These are phyloP conservation scores for Porogramme epimiltina DNA, from an alignment of 1,284 basidiomycete genomes.

Conservation along the genomic window DNA sequence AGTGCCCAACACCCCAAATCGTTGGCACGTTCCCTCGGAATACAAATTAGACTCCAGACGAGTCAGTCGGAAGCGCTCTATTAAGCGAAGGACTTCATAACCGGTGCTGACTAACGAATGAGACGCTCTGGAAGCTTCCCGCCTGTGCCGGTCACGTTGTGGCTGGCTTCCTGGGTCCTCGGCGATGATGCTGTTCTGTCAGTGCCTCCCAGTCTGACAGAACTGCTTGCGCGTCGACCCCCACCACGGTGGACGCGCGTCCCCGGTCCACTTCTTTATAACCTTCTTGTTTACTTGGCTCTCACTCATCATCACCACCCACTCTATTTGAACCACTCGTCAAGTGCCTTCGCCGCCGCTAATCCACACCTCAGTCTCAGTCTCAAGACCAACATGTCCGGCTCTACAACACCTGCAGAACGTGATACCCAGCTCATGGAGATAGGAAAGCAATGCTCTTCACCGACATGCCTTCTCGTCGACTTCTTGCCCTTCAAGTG, in stretches of 20 bases:
- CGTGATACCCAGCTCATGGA: slow-evolving; percentile 57
- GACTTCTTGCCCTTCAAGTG: slow-evolving; percentile 86
- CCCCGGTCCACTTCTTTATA: slow-evolving; percentile 10
- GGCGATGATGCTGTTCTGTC: no score
- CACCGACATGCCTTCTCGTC: slow-evolving; percentile 61
- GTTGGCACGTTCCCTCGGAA: no score
- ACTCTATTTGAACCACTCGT: not conserved
- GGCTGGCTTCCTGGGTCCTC: no score
- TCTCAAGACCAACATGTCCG: slow-evolving; percentile 29
- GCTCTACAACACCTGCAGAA: slow-evolving; percentile 31
- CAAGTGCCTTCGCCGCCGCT: not conserved
- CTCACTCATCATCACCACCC: not conserved
- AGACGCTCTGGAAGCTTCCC: slow-evolving; percentile 3
- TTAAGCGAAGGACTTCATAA: no score
- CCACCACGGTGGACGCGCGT: slow-evolving; percentile 26
- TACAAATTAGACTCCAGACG: no score
- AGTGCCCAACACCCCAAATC: no score
- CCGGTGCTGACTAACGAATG: slow-evolving; percentile 2
- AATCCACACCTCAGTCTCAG: slow-evolving; percentile 4
- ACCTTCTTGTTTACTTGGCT: not conserved
- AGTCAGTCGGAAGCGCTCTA: no score
- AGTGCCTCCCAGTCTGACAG: not conserved
- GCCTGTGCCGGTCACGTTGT: no score
- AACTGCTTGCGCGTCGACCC: slow-evolving; percentile 19
- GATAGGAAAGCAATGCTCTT: slow-evolving; percentile 73